These are phyloP conservation scores for Lactuca sativa DNA, from an alignment of 129 eudicot species.

Conservation along the genomic window DNA sequence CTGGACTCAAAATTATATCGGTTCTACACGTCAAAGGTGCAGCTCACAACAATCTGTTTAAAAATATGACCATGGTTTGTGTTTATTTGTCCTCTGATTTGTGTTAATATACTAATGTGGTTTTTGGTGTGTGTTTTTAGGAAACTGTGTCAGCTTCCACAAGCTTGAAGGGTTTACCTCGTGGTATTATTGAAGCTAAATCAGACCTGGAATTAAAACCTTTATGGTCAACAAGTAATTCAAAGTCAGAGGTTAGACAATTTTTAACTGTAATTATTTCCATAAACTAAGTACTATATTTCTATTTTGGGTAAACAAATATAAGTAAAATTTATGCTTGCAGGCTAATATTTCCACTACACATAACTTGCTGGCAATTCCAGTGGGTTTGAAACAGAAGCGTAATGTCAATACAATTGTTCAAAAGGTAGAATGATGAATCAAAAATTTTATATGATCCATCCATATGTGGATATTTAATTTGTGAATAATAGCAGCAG, in stretches of 20 bases:
- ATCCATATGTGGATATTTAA: background rate
- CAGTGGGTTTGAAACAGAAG: conserved; percentile 87
- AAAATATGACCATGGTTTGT: background rate
- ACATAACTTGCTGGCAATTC: conserved; percentile 74
- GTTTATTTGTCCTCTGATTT: background rate
- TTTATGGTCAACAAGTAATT: conserved; percentile 69
- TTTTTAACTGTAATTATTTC: too few relatives aligned
- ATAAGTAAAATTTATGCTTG: conserved; percentile 1
- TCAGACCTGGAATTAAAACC: conserved; percentile 93
- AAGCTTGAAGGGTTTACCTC: conserved; percentile 71
- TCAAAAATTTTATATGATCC: too few relatives aligned
- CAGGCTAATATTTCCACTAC: conserved; percentile 47
- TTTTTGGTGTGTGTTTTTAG: conserved; percentile 37
- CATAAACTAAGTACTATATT: background rate
- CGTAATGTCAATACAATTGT: conserved; percentile 64
- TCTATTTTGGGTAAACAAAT: background rate
- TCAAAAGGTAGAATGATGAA: conserved; percentile 56
- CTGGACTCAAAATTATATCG: conserved; percentile 67
- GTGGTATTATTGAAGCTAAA: conserved; percentile 72
- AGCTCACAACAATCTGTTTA: conserved; percentile 9
- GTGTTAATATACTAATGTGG: background rate
- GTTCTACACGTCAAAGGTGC: conserved; percentile 60
- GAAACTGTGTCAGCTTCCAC: conserved; percentile 39
- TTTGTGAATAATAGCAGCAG: conserved; percentile 18
- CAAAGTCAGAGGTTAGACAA: conserved; percentile 61